phyloP scores from a whole-genome alignment of 1,284 basidiomycete genomes.

The Melampsora americana region DNA sequence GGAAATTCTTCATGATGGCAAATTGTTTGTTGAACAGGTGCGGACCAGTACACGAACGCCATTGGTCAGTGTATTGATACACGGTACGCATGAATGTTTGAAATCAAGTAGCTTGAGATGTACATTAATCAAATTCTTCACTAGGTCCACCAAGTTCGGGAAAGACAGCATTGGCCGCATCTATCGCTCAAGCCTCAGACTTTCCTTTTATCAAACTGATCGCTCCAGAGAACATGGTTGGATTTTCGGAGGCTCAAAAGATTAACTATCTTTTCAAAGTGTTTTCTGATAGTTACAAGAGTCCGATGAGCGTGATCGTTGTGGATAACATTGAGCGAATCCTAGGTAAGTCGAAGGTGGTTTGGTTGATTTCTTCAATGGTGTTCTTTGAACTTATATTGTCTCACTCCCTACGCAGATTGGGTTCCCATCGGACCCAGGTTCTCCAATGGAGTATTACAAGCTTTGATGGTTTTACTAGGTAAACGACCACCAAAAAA shows the following conservation, averaged over 20 bases:
- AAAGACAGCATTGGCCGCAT: constrained; percentile 92
- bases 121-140: background rate
- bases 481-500: constrained; percentile 89
- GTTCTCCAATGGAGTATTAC: constrained; percentile 91
- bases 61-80: constrained; percentile 82
- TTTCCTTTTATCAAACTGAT: constrained; percentile 99
- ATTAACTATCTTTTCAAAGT: constrained; percentile 87
- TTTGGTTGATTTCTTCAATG: background rate
- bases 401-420: constrained; percentile 59
- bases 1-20: constrained; percentile 85
- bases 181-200: constrained; percentile 84
- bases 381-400: constrained; percentile 4
- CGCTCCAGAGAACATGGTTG: constrained; percentile 95
- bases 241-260: constrained; percentile 85
- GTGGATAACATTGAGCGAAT: constrained; percentile 91
- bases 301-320: constrained; percentile 90
- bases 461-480: constrained; percentile 84
- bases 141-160: constrained; percentile 77
- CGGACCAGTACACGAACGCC: constrained; percentile 83
- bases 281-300: constrained; percentile 95
- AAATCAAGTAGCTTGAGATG: background rate
- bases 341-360: constrained; percentile 62
- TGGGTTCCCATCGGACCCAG: constrained; percentile 97
- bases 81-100: constrained; percentile 58
- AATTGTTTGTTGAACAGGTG: constrained; percentile 92